phyloP scores from a whole-genome alignment of 306 rosid genomes.

The Carpinus viminea region DNA sequence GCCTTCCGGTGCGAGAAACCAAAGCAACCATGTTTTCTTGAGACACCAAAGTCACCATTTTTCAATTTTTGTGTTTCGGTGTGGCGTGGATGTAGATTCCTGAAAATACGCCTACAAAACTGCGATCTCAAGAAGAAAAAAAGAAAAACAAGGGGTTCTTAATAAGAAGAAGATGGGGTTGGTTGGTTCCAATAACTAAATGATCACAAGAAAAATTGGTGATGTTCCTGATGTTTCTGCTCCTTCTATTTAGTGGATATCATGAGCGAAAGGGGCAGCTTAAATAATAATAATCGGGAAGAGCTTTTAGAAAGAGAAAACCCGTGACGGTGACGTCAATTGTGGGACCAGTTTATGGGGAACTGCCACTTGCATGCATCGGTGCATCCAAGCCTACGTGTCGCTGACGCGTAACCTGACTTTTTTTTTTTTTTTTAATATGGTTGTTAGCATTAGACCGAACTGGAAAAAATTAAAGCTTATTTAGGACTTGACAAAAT shows the following conservation, averaged over 20 bases:
- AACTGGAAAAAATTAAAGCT: background rate
- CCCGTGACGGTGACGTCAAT: background rate
- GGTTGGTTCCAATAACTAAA: background rate
- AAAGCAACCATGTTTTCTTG: constrained; percentile 65
- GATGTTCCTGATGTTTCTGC: background rate
- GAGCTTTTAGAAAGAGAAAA: constrained; percentile 19
- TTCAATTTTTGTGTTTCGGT: background rate
- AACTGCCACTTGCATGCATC: constrained; percentile 1
- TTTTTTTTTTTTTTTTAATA: constrained; percentile 15
- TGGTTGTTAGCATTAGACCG: constrained; percentile 27
- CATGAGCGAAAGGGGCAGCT: constrained; percentile 15
- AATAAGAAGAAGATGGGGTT: background rate
- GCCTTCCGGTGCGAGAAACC: constrained; percentile 92
- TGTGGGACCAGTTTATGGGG: constrained; percentile 2
- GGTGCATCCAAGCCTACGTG: constrained; percentile 27
- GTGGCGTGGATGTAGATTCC: background rate
- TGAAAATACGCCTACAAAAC: constrained; percentile 3
- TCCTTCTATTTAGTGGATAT: constrained; percentile 30
- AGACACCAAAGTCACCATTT: constrained; percentile 67
- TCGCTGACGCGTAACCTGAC: constrained; percentile 29
- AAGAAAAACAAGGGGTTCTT: background rate
- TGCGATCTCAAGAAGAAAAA: too few species aligned
- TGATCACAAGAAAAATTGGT: background rate
- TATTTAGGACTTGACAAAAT: too few species aligned
- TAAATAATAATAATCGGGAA: constrained; percentile 30